Percentiles rank a stretch among this genome's conserved stretches.
phyloP scores from a whole-genome alignment of 2,329 filamentous ascomycete species.

The Sphaerulina vaccinii region DNA sequence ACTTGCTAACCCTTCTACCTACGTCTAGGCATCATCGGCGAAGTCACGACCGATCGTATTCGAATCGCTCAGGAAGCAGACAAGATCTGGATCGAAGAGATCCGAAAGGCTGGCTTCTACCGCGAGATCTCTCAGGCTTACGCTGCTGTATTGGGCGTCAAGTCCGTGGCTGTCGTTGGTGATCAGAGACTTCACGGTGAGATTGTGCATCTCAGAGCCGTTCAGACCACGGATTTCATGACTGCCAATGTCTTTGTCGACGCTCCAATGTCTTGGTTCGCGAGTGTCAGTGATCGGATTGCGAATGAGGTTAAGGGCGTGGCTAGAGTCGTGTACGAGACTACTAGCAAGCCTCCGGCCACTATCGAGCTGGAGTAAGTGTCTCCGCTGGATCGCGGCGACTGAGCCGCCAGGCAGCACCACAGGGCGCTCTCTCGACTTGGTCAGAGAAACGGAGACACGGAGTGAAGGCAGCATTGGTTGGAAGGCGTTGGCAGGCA shows the following conservation, averaged over 20 bases:
- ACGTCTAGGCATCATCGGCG: slow-evolving; percentile 80
- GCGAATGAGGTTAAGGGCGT: slow-evolving; percentile 75
- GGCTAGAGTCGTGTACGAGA: slow-evolving; percentile 68
- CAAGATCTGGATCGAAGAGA: slow-evolving; percentile 74
- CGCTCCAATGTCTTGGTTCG: slow-evolving; percentile 59
- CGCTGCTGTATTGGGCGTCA: slow-evolving; percentile 65
- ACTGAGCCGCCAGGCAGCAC: too few species aligned
- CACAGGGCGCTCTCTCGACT: too few species aligned
- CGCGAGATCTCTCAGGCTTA: slow-evolving; percentile 69
- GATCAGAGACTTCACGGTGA: slow-evolving; percentile 67
- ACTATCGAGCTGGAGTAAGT: slow-evolving; percentile 72
- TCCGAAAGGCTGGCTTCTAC: slow-evolving; percentile 70
- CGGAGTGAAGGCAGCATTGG: background rate
- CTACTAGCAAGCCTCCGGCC: slow-evolving; percentile 66
- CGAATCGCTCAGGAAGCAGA: slow-evolving; percentile 77
- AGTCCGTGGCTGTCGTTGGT: slow-evolving; percentile 67
- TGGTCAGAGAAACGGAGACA: too few species aligned
- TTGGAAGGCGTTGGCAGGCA: background rate
- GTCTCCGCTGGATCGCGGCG: too few species aligned
- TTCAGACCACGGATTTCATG: slow-evolving; percentile 70
- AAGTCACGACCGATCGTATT: slow-evolving; percentile 76
- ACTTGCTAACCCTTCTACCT: too few species aligned
- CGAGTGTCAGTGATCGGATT: slow-evolving; percentile 64
- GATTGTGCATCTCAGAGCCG: slow-evolving; percentile 61
- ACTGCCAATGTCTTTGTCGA: slow-evolving; percentile 70